phyloP scores from a whole-genome alignment of 257 asterid species.

The Lycium barbarum region DNA sequence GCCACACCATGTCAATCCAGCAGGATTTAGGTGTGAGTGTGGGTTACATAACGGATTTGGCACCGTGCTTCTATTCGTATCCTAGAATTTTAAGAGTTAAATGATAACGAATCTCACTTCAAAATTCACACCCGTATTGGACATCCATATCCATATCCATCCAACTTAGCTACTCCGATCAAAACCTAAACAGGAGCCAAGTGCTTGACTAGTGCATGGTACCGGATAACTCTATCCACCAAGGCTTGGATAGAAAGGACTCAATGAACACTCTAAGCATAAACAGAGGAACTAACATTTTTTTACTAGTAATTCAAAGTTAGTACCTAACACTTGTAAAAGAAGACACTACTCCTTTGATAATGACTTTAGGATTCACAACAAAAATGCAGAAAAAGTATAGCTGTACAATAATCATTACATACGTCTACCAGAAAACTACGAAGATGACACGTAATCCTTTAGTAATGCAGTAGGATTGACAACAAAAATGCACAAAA shows the following conservation, averaged over 20 bases:
- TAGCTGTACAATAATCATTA: not conserved
- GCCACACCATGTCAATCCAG: slow-evolving; percentile 16
- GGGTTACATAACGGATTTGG: slow-evolving; percentile 14
- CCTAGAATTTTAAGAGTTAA: slow-evolving; percentile 9
- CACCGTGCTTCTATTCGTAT: not conserved
- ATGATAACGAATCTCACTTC: slow-evolving; percentile 12
- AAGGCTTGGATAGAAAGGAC: not conserved
- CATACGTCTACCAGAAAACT: slow-evolving; percentile 14
- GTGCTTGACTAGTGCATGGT: not conserved
- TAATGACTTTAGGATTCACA: slow-evolving; percentile 10
- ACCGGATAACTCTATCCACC: not conserved
- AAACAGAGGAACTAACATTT: not conserved
- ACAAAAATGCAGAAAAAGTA: not conserved
- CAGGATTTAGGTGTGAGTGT: slow-evolving; percentile 17
- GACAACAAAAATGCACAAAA: not conserved
- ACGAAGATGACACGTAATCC: not conserved
- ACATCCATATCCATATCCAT: not conserved
- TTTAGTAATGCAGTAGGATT: slow-evolving; percentile 18
- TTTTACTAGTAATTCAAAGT: not conserved
- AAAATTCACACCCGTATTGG: not conserved
- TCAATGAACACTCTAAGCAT: not conserved
- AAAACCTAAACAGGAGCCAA: slow-evolving; percentile 6
- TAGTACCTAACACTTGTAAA: slow-evolving; percentile 18
- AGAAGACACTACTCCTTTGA: not conserved
- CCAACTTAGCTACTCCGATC: slow-evolving; percentile 19